Conservation (phyloP, 2,329 filamentous ascomycete genomes). For the Colletotrichum sp. region DNA sequence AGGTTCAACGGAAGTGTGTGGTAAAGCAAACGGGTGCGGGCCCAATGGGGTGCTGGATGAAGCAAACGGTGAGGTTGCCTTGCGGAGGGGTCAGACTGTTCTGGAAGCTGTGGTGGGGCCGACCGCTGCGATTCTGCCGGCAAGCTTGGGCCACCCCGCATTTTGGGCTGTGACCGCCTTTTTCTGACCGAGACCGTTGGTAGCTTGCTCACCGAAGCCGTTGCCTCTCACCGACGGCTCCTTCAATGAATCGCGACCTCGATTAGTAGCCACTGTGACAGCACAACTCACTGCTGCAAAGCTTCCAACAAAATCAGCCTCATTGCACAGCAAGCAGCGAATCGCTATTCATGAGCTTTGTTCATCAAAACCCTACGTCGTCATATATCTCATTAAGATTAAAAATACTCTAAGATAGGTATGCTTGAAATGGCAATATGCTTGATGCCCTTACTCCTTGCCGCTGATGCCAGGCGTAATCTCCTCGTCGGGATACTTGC, state of each 20-base stretch:
- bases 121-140: not conserved
- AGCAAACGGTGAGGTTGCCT: not conserved
- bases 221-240: not conserved
- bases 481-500: constrained; percentile 70
- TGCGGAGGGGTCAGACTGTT: constrained; percentile 23
- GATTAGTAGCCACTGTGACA: not conserved
- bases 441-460: not conserved
- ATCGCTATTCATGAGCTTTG: not conserved
- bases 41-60: not conserved
- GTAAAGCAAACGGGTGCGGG: not conserved
- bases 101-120: constrained; percentile 37
- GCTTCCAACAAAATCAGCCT: not conserved
- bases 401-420: not conserved
- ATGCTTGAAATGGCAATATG: not conserved
- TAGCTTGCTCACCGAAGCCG: not conserved
- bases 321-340: not conserved
- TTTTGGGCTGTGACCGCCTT: not conserved
- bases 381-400: not conserved
- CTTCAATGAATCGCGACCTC: not conserved
- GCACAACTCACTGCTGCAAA: not conserved
- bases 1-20: not conserved
- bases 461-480: constrained; percentile 35
- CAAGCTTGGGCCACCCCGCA: not conserved
- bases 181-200: not conserved
- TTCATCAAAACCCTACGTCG: not conserved